A percentile compares a stretch with the other conserved stretches of the same genome.
phyloP scores from a whole-genome alignment of 2,329 filamentous ascomycete species.

The Keithomyces neogunnii region DNA sequence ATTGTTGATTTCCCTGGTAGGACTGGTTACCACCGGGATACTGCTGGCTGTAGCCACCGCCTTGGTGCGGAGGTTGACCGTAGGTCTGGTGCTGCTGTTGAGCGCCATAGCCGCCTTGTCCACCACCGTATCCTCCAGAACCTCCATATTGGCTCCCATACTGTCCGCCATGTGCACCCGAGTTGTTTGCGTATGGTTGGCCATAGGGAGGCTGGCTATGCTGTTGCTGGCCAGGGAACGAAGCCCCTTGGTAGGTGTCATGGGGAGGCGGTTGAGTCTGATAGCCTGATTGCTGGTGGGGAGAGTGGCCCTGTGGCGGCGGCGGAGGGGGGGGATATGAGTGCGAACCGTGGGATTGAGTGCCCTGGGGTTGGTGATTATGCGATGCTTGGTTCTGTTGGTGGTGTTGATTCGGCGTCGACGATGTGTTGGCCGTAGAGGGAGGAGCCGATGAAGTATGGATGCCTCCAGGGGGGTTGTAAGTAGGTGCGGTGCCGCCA shows the following conservation, averaged over 20 bases:
- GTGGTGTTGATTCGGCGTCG: conserved; percentile 21
- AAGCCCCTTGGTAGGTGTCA: conserved; percentile 3
- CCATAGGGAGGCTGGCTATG: conserved; percentile 13
- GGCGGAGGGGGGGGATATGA: conserved; percentile 13
- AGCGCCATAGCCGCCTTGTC: conserved; percentile 14
- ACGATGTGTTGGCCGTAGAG: conserved; percentile 12
- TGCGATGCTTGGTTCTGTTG: conserved; percentile 15
- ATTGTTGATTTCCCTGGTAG: conserved; percentile 16
- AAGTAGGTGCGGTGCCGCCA: conserved; percentile 51
- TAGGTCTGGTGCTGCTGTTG: conserved; percentile 11
- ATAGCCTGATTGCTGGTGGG: conserved; percentile 12
- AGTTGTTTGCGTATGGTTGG: conserved; percentile 12
- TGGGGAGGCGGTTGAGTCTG: conserved; percentile 3
- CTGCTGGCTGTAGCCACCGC: conserved; percentile 12
- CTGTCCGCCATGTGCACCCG: conserved; percentile 11
- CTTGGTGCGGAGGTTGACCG: conserved; percentile 6
- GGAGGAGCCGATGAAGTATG: conserved; percentile 17
- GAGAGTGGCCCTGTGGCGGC: conserved; percentile 10
- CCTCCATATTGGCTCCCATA: conserved; percentile 17
- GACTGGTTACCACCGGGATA: conserved; percentile 18
- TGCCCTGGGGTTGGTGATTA: conserved; percentile 10
- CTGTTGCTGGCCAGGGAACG: conserved; percentile 3
- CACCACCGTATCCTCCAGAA: conserved; percentile 12
- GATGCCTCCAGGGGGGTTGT: conserved; percentile 25
- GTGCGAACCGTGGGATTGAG: conserved; percentile 6